Evolutionary conservation across 2,329 filamentous ascomycete genomes (phyloP).

Genomic region (Saccharata proteae): DNA sequence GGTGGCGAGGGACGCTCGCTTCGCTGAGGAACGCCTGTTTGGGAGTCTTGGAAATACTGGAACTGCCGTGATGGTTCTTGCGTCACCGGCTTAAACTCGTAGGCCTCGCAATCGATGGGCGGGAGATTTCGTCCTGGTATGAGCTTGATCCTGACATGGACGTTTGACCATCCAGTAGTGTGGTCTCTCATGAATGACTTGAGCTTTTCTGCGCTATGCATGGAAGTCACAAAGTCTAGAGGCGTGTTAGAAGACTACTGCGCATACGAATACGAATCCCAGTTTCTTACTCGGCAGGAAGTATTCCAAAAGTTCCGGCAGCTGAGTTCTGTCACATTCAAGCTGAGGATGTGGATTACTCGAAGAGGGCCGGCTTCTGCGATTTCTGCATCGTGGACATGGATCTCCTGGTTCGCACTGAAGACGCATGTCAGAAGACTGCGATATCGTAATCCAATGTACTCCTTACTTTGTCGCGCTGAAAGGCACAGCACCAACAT

Average conservation of each 20-base stretch:
- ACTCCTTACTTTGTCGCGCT: constrained; percentile 30
- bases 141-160: constrained; percentile 29
- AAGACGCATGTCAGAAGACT: constrained; percentile 6
- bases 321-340: constrained; percentile 33
- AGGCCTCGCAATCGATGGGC: constrained; percentile 32
- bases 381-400: constrained; percentile 29
- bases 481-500: constrained; percentile 37
- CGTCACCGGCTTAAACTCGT: constrained; percentile 33
- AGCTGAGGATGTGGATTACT: constrained; percentile 29
- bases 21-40: constrained; percentile 19
- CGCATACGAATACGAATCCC: constrained; percentile 1
- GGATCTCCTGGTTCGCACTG: constrained; percentile 27
- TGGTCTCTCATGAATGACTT: constrained; percentile 26
- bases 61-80: constrained; percentile 28
- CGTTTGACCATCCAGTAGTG: constrained; percentile 24
- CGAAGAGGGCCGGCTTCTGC: constrained; percentile 22
- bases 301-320: constrained; percentile 30
- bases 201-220: constrained; percentile 32
- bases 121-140: constrained; percentile 32
- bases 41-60: constrained; percentile 29
- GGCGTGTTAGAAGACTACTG: constrained; percentile 8
- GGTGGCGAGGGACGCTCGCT: constrained; percentile 31
- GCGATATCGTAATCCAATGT: constrained; percentile 2
- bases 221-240: constrained; percentile 21
- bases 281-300: constrained; percentile 28